Conservation (phyloP, 345 rosid species). For the Eucalyptus albens region DNA sequence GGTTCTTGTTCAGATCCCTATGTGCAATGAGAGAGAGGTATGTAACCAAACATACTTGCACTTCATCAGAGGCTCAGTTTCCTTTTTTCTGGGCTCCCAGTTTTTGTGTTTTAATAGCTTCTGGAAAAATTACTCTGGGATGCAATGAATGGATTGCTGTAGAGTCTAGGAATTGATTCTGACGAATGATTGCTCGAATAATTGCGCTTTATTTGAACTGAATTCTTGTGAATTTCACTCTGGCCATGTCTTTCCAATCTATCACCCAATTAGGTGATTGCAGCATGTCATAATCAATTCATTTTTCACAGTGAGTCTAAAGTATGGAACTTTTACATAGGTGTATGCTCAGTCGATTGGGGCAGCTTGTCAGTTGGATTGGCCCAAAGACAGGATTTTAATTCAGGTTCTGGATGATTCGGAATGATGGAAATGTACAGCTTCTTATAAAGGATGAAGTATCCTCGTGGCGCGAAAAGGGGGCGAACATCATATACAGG, state of each 20-base stretch:
- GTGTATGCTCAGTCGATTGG: slow-evolving; percentile 73
- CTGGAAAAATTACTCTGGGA: not conserved
- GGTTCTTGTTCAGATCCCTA: slow-evolving; percentile 96
- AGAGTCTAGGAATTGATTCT: not conserved
- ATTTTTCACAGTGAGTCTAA: not conserved
- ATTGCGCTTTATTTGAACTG: not conserved
- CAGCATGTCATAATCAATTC: not conserved
- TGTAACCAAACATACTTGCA: not conserved
- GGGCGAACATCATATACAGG: slow-evolving; percentile 70
- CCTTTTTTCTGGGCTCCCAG: not conserved
- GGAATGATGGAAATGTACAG: slow-evolving; percentile 48
- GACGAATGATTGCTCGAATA: not conserved
- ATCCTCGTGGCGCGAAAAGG: slow-evolving; percentile 53
- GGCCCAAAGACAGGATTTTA: slow-evolving; percentile 74
- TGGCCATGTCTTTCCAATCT: not conserved
- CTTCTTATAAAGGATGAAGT: slow-evolving; percentile 71
- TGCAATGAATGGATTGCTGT: not conserved
- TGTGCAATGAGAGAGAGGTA: slow-evolving; percentile 96
- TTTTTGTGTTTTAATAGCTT: not conserved
- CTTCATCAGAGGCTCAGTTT: not conserved
- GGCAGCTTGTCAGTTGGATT: slow-evolving; percentile 76
- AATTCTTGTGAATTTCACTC: not conserved
- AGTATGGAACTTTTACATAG: slow-evolving; percentile 6
- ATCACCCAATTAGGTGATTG: not conserved
- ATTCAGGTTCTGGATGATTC: slow-evolving; percentile 93